Evolutionary conservation across 495 filamentous ascomycete genomes (phyloP).

Genomic region (Xeromyces bisporus): DNA sequence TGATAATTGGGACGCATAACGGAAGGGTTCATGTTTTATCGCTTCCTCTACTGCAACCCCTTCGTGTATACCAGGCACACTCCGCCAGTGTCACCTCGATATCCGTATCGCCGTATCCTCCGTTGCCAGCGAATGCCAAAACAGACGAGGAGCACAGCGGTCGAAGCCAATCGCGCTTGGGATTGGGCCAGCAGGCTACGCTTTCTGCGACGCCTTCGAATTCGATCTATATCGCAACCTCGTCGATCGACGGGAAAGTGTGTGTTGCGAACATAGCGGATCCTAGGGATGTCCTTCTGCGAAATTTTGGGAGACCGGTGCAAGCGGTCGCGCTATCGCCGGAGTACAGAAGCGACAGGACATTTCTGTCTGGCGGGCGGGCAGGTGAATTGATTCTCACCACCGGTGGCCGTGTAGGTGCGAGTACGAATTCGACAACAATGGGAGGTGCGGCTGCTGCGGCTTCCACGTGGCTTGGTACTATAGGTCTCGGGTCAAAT

Average conservation of each 20-base stretch:
- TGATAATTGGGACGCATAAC: conserved; percentile 94
- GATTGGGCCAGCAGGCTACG: conserved; percentile 19
- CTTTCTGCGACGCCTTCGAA: conserved; percentile 61
- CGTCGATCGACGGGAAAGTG: conserved; percentile 90
- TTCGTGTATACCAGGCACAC: conserved; percentile 81
- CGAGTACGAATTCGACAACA: conserved; percentile 63
- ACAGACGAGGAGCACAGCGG: conserved; percentile 35
- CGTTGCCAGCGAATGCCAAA: conserved; percentile 45
- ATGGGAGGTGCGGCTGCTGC: conserved; percentile 60
- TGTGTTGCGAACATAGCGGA: conserved; percentile 72
- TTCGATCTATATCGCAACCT: conserved; percentile 77
- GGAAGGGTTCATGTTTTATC: conserved; percentile 86
- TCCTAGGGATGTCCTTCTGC: conserved; percentile 62
- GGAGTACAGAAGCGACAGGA: conserved; percentile 74
- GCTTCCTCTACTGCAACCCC: conserved; percentile 56
- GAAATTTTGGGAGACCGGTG: conserved; percentile 86
- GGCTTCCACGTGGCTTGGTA: conserved; percentile 81
- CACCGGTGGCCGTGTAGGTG: conserved; percentile 56
- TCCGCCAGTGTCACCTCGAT: conserved; percentile 76
- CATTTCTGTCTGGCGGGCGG: conserved; percentile 77
- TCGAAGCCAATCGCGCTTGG: conserved; percentile 32
- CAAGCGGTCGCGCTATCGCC: conserved; percentile 82
- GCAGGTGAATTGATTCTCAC: conserved; percentile 87
- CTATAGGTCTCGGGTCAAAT: conserved; percentile 59
- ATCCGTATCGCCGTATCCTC: conserved; percentile 81